Conservation (phyloP, 2,329 filamentous ascomycete genomes). For the Dendryphion nanum region DNA sequence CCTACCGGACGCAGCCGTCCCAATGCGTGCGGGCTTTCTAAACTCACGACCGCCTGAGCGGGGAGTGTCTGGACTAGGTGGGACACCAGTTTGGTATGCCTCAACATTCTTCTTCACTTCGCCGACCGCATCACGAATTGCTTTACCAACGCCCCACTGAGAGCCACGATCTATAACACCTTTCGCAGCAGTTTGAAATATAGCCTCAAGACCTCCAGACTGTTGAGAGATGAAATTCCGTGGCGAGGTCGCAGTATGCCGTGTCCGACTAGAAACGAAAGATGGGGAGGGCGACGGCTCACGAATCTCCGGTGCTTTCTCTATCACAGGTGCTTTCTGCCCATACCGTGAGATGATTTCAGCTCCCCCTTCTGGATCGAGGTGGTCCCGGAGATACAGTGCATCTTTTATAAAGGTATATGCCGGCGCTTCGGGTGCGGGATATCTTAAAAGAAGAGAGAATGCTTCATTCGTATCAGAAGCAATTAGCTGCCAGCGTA, state of each 20-base stretch:
- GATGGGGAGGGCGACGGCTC: conserved; percentile 25
- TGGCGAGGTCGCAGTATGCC: conserved; percentile 26
- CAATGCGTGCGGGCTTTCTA: conserved; percentile 25
- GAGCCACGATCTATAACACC: conserved; percentile 71
- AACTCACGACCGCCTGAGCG: conserved; percentile 36
- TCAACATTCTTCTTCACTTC: conserved; percentile 77
- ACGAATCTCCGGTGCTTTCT: conserved; percentile 29
- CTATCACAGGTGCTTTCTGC: conserved; percentile 37
- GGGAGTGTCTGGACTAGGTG: conserved; percentile 30
- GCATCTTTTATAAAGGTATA: conserved; percentile 85
- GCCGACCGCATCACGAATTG: conserved; percentile 75
- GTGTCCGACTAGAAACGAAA: conserved; percentile 21
- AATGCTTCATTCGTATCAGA: conserved; percentile 86
- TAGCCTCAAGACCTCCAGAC: conserved; percentile 58
- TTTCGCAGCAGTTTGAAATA: conserved; percentile 75
- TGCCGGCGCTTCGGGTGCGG: conserved; percentile 63
- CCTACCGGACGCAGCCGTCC: conserved; percentile 16
- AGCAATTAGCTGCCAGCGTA: conserved; percentile 83
- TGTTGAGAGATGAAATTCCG: conserved; percentile 27
- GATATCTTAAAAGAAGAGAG: conserved; percentile 80
- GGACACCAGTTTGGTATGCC: conserved; percentile 52
- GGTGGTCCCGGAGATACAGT: conserved; percentile 67
- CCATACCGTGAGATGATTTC: conserved; percentile 72
- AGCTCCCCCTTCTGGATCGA: conserved; percentile 61
- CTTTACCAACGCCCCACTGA: conserved; percentile 76